phyloP scores from a whole-genome alignment of 2,329 filamentous ascomycete genomes.

The Fusarium pininemorale region DNA sequence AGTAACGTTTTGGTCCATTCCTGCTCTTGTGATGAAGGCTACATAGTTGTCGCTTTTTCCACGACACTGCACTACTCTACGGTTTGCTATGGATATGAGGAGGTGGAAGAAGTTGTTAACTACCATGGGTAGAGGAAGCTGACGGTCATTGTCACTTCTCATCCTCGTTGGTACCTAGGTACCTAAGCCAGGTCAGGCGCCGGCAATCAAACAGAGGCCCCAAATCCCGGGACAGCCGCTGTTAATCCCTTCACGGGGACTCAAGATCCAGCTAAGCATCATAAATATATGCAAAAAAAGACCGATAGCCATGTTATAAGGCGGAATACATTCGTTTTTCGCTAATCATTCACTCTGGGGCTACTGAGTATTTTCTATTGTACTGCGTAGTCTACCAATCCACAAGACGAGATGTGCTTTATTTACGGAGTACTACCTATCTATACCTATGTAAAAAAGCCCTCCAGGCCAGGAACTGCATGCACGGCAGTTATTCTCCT shows the following conservation, averaged over 20 bases:
- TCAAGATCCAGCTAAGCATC: not conserved
- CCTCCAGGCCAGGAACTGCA: not conserved
- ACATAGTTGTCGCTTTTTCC: not conserved
- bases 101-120: not conserved
- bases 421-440: no score
- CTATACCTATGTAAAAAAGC: not conserved
- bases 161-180: not conserved
- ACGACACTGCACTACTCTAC: not conserved
- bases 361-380: not conserved
- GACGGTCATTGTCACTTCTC: not conserved
- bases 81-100: not conserved
- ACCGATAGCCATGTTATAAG: not conserved
- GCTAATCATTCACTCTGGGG: not conserved
- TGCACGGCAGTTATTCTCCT: conserved; percentile 15
- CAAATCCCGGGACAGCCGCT: conserved; percentile 16
- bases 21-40: not conserved
- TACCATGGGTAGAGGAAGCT: not conserved
- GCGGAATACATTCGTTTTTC: not conserved
- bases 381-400: not conserved
- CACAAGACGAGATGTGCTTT: not conserved
- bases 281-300: not conserved
- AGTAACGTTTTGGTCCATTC: not conserved
- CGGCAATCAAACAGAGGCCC: conserved; percentile 18
- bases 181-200: conserved; percentile 12
- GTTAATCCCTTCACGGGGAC: conserved; percentile 8